These are phyloP conservation scores for Wickerhamiella siamensis DNA, from an alignment of 805 yeast genomes.

Conservation along the genomic window DNA sequence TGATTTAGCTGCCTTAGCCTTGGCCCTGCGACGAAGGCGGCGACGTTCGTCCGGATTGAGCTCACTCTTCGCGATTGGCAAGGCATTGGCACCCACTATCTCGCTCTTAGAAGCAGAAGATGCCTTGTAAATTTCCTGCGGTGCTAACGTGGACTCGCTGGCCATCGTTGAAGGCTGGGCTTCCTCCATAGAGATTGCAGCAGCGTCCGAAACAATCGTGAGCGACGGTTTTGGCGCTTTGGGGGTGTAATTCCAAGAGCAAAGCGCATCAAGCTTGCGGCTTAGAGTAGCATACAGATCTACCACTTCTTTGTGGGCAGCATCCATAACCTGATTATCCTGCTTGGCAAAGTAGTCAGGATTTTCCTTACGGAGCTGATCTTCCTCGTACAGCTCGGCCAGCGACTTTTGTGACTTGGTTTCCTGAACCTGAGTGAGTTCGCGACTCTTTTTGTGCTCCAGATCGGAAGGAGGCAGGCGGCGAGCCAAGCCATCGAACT, in stretches of 20 bases:
- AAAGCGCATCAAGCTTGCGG: constrained; percentile 69
- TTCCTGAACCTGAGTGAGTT: constrained; percentile 56
- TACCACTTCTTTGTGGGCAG: constrained; percentile 65
- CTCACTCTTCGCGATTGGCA: constrained; percentile 69
- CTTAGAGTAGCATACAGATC: constrained; percentile 46
- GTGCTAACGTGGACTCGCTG: constrained; percentile 65
- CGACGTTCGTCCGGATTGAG: constrained; percentile 73
- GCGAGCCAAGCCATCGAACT: constrained; percentile 75
- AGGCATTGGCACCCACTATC: constrained; percentile 52
- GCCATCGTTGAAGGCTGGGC: constrained; percentile 84
- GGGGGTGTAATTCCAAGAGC: constrained; percentile 92
- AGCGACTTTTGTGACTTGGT: constrained; percentile 73
- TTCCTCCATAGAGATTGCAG: constrained; percentile 85
- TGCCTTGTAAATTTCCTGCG: constrained; percentile 72
- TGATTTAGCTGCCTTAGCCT: constrained; percentile 34
- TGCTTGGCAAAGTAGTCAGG: constrained; percentile 33
- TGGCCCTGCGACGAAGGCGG: constrained; percentile 71
- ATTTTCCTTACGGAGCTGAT: constrained; percentile 31
- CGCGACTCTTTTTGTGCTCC: constrained; percentile 6
- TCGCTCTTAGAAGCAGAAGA: constrained; percentile 35
- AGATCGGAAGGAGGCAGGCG: constrained; percentile 43
- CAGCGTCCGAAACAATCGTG: constrained; percentile 68
- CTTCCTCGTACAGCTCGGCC: constrained; percentile 87
- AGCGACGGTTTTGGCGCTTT: constrained; percentile 69
- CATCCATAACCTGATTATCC: constrained; percentile 47